phyloP scores from a whole-genome alignment of 257 asterid species.

The Solanum lignicaule region DNA sequence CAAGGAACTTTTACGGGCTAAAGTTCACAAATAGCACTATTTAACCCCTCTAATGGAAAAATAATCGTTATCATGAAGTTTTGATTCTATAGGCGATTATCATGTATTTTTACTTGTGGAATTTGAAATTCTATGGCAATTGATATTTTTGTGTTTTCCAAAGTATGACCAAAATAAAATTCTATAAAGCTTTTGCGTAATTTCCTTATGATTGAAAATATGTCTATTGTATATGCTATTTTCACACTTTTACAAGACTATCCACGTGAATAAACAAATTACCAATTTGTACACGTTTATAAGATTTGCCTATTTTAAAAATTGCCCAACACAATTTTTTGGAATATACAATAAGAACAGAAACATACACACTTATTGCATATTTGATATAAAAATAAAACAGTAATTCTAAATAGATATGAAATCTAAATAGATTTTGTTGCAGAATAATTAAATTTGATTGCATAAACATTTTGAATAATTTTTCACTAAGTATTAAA shows the following conservation, averaged over 20 bases:
- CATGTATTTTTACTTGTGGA: no score
- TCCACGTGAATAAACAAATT: background rate
- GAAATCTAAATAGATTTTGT: background rate
- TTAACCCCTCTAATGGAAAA: background rate
- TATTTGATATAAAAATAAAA: no score
- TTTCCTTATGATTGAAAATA: no score
- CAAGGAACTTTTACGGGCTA: background rate
- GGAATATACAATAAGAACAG: no score
- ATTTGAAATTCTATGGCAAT: no score
- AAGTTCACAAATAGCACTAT: background rate
- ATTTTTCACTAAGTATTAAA: background rate
- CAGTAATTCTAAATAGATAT: background rate
- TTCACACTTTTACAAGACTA: background rate
- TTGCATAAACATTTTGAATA: background rate
- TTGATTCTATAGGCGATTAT: no score
- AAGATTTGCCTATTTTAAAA: background rate
- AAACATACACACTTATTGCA: background rate
- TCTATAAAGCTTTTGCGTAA: no score
- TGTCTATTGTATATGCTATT: rapidly evolving
- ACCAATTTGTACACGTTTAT: background rate
- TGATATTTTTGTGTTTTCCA: no score
- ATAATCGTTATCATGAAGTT: no score
- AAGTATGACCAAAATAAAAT: no score
- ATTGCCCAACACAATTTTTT: no score
- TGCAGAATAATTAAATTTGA: background rate